A percentile compares a stretch with the other conserved stretches of the same genome.
These are phyloP conservation scores for Cutaneotrichosporon spelunceum DNA, from an alignment of 1,284 basidiomycete species.

Conservation along the genomic window DNA sequence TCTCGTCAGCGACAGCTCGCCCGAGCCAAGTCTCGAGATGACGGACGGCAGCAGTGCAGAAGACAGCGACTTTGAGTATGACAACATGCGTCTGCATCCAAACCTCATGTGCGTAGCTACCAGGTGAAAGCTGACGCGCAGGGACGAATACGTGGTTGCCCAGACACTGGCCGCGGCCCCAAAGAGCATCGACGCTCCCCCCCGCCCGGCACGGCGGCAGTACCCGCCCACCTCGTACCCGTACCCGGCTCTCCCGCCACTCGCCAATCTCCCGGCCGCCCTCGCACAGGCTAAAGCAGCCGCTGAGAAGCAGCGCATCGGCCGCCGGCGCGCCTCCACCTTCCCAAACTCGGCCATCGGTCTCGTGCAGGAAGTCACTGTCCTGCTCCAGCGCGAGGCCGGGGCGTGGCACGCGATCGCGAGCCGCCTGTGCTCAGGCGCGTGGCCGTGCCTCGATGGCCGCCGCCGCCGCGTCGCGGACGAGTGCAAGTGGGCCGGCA, in stretches of 20 bases:
- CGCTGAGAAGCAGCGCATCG: background rate
- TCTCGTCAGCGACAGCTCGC: background rate
- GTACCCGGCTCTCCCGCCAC: constrained; percentile 14
- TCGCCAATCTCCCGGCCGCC: constrained; percentile 19
- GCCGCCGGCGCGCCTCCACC: constrained; percentile 17
- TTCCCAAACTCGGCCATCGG: constrained; percentile 12
- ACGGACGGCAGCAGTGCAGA: constrained; percentile 35
- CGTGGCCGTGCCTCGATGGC: constrained; percentile 25
- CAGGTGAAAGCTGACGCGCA: constrained; percentile 9
- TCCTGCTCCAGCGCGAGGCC: constrained; percentile 34
- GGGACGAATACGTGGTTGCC: constrained; percentile 31
- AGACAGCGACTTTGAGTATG: constrained; percentile 34
- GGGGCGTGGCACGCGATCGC: constrained; percentile 33
- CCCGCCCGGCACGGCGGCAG: constrained; percentile 7
- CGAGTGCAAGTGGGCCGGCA: constrained; percentile 32
- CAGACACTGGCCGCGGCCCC: constrained; percentile 13
- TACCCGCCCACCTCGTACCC: constrained; percentile 8
- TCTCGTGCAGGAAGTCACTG: constrained; percentile 24
- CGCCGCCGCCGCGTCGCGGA: constrained; percentile 24
- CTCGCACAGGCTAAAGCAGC: constrained; percentile 11
- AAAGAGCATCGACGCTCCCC: background rate
- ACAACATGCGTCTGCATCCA: constrained; percentile 24
- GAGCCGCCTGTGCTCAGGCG: constrained; percentile 28
- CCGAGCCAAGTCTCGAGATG: constrained; percentile 19
- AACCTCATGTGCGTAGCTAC: constrained; percentile 20